Base-by-base conservation (phyloP, 2,329 filamentous ascomycete species). In the Colletotrichum liriopes region DNA sequence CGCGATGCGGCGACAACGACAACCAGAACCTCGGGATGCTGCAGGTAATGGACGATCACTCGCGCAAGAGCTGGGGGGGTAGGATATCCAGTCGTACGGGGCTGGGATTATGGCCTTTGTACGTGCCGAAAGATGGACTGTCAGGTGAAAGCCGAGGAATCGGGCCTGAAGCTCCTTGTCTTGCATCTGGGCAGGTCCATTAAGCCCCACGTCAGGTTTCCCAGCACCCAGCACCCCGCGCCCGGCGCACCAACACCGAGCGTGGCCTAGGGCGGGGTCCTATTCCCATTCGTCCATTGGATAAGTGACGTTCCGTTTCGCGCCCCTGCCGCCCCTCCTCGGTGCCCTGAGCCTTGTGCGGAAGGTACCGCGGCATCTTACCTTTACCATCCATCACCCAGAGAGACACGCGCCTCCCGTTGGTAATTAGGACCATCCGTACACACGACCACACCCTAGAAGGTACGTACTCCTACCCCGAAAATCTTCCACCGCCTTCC, bases 91-190 rank as follows among this genome's bases (percentile, higher is more conserved):
- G 59, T 72, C 39, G 45, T 47, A 72, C 59, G 45, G 56, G 69
- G 69, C 65, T 59, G 65, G 65, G 65, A 64, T 69, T 67, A 64
- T 63, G 47, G 29, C 35, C 58, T 72, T 72, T 72, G 69, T 65
- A 68, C 65, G 52, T 64, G 65, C 45, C 64, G 65, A 72, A 72
- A 72, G 66, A 35, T 67, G 59, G 65, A 37, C 70, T 72, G 66
- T 72, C 70, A 72, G 65, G 37, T 72, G 70, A 65, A 72, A 72
- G 60, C 70, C 70, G 70, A 72, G 70, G 70, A 69, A 72, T 55
- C 65, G 54, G 68, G 52, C 60, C 69, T 72, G 70, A 70, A 70
- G 70, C 70, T 65, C 66, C 70, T 70, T 65, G 65, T 65, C 70
- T 65, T 72, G 70, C 66, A 72, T 70, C 66, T 72, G 70, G 54